Base-by-base conservation (phyloP, 1,139 yeast genomes). In the Pichia terricola region DNA sequence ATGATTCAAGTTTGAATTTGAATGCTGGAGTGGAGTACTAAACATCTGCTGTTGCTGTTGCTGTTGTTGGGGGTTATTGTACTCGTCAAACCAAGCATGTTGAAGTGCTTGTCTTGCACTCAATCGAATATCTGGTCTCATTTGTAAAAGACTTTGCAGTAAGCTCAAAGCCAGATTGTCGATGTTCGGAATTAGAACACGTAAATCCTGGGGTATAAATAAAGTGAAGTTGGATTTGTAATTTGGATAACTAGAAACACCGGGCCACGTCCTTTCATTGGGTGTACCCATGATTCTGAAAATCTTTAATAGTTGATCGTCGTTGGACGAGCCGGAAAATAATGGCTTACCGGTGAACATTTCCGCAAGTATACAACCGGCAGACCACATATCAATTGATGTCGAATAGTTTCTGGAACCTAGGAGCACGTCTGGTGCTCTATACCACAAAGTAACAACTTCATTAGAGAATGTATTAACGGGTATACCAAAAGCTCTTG, bases 341-440 rank as follows among this genome's bases (percentile, higher is more conserved):
- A 91, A 68, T 0, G 99, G 96, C 56, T 91, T 81, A n/a, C 98
- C 98, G 8, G 96, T 86, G 55, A 91, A 82, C 98, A 91, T 91
- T 62, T 91, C 99, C 1, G 97, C 97, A 61, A 91, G 73, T 45
- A 91, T 91, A 65, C 98, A 91, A 10, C 99, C 99, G 26, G 96
- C 94, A 30, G 96, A 87, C 99, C 99, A 91, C 66, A 91, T 88
- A 64, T 91, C 99, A 51, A 91, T 91, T 1, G 96, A 86, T 0
- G 98, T 91, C 32, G 96, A 84, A 64, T 91, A 91, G 41, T 94
- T 88, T 54, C 96, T 76, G 0, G 96, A 86, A 0, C 99, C 99
- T 64, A 91, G 75, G 45, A 91, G 69, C 37, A 91, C 98, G 62
- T 91, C 99, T 0, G 98, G 98, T 0, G 99, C 97, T 51, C 99